Conservation (phyloP, 805 yeast genomes). For the Brettanomyces custersianus region DNA sequence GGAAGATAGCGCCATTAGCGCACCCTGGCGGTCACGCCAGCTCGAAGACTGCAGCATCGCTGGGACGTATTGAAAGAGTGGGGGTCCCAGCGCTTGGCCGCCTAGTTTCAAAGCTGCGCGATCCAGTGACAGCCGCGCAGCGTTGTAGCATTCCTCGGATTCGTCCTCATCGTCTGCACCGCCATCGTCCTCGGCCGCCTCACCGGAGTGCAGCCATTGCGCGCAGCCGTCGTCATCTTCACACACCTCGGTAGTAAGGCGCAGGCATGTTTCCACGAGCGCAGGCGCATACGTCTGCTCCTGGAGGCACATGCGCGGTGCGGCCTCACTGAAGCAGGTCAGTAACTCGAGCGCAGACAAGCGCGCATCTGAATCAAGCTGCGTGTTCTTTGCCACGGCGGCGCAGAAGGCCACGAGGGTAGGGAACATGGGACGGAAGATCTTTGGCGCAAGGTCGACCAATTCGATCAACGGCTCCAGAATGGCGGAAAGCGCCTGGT, state of each 20-base stretch:
- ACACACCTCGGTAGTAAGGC: slow-evolving; percentile 90
- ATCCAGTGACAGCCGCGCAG: slow-evolving; percentile 92
- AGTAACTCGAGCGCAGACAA: slow-evolving; percentile 81
- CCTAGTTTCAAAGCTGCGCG: slow-evolving; percentile 78
- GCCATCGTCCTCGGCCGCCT: slow-evolving; percentile 62
- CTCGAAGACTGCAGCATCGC: slow-evolving; percentile 64
- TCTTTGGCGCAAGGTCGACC: slow-evolving; percentile 88
- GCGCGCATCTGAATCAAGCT: slow-evolving; percentile 71
- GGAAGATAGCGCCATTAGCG: slow-evolving; percentile 91
- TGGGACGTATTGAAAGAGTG: slow-evolving; percentile 80
- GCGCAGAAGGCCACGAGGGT: slow-evolving; percentile 81
- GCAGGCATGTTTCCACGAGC: slow-evolving; percentile 64
- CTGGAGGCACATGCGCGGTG: slow-evolving; percentile 90
- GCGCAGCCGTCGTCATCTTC: slow-evolving; percentile 63
- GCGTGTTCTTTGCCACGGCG: slow-evolving; percentile 73
- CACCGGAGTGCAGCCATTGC: slow-evolving; percentile 81
- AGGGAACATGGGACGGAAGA: slow-evolving; percentile 86
- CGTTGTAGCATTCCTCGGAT: slow-evolving; percentile 81
- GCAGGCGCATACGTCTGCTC: slow-evolving; percentile 64
- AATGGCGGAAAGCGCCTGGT: slow-evolving; percentile 75
- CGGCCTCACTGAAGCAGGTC: slow-evolving; percentile 84
- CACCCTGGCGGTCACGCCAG: slow-evolving; percentile 97
- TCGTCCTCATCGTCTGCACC: too few relatives aligned
- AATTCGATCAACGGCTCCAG: slow-evolving; percentile 83
- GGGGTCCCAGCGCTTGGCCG: slow-evolving; percentile 76